Conservation (phyloP, 768 basidiomycete genomes). For the Pleurotus giganteus region DNA sequence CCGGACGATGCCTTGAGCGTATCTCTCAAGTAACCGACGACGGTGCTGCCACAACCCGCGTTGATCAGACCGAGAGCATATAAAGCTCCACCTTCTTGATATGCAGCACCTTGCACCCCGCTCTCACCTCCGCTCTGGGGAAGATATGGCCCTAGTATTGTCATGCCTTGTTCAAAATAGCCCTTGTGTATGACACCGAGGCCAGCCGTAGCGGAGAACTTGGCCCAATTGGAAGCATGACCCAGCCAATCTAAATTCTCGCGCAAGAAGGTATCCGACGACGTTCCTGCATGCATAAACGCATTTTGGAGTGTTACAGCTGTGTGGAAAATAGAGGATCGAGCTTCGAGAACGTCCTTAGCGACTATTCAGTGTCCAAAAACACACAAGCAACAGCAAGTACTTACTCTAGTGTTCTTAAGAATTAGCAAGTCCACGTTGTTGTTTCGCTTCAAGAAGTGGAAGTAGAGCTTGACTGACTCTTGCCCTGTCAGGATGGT, state of each 20-base stretch:
- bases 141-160: constrained; percentile 90
- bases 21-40: constrained; percentile 77
- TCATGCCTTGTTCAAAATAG: constrained; percentile 90
- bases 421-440: constrained; percentile 89
- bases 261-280: constrained; percentile 89
- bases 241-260: constrained; percentile 98
- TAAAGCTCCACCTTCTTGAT: constrained; percentile 94
- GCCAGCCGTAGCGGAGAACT: constrained; percentile 96
- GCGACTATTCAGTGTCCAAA: not conserved
- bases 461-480: constrained; percentile 89
- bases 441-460: constrained; percentile 95
- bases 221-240: constrained; percentile 96
- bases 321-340: constrained; percentile 96
- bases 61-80: constrained; percentile 95
- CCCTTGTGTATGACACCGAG: constrained; percentile 98
- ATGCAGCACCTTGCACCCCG: constrained; percentile 74
- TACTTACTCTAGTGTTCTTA: constrained; percentile 82
- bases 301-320: constrained; percentile 96
- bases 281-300: constrained; percentile 98
- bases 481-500: constrained; percentile 88
- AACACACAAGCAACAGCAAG: not conserved
- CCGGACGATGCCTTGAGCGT: constrained; percentile 71
- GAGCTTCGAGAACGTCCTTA: constrained; percentile 86
- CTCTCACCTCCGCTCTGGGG: constrained; percentile 78
- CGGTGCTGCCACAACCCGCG: constrained; percentile 80